phyloP scores from a whole-genome alignment of 2,329 filamentous ascomycete genomes.

The Beauveria australis region DNA sequence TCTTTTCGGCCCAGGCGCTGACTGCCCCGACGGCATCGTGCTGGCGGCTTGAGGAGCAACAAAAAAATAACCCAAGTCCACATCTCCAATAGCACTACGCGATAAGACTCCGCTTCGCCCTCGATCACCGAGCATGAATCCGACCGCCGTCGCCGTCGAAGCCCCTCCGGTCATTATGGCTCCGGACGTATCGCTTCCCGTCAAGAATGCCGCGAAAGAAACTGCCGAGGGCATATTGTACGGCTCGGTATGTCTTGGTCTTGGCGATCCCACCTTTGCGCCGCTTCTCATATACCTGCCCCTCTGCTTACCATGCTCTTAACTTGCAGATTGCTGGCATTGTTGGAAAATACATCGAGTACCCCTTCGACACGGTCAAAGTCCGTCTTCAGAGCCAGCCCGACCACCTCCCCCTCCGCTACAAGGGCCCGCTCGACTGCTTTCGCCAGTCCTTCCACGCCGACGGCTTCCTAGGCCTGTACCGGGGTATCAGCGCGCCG shows the following conservation, averaged over 20 bases:
- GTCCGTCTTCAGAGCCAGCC: slow-evolving; percentile 95
- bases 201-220: slow-evolving; percentile 44
- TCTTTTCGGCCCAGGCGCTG: slow-evolving; percentile 8
- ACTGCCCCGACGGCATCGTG: slow-evolving; percentile 9
- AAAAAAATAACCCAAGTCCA: not conserved
- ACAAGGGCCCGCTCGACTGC: slow-evolving; percentile 84
- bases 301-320: not conserved
- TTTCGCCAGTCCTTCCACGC: slow-evolving; percentile 76
- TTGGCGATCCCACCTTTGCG: not conserved
- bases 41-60: slow-evolving; percentile 1
- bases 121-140: slow-evolving; percentile 15
- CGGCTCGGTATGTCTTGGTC: slow-evolving; percentile 60
- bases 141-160: slow-evolving; percentile 11
- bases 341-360: slow-evolving; percentile 93
- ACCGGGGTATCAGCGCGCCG: slow-evolving; percentile 87
- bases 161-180: slow-evolving; percentile 13
- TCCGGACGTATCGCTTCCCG: slow-evolving; percentile 21
- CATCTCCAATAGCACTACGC: not conserved
- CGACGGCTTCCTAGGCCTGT: slow-evolving; percentile 75
- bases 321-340: slow-evolving; percentile 63
- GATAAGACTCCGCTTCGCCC: slow-evolving; percentile 8
- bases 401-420: slow-evolving; percentile 70
- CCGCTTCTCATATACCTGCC: not conserved
- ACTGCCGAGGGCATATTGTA: slow-evolving; percentile 81
- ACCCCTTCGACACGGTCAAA: slow-evolving; percentile 97